A percentile compares a stretch with the other conserved stretches of the same genome.
Evolutionary conservation across 495 filamentous ascomycete genomes (phyloP).

Genomic region (Gamarada debralockiae): DNA sequence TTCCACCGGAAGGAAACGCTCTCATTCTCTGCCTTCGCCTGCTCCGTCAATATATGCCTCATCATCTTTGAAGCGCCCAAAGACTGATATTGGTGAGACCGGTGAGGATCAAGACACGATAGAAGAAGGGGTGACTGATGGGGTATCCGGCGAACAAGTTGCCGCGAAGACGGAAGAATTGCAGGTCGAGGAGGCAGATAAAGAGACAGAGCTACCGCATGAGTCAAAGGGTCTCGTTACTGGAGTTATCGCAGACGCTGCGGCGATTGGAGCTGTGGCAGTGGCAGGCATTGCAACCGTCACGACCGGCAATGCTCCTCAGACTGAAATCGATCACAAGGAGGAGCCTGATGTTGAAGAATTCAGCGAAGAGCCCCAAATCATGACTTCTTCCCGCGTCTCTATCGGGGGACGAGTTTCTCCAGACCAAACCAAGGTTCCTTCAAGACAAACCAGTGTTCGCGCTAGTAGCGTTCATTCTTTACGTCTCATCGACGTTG

Average conservation of each 20-base stretch:
- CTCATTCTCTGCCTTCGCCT: conserved; percentile 49
- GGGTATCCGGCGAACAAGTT: neutral
- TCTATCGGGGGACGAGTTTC: conserved; percentile 41
- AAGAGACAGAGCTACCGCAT: neutral
- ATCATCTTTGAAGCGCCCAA: conserved; percentile 9
- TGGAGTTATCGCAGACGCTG: conserved; percentile 15
- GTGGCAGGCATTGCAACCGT: conserved; percentile 13
- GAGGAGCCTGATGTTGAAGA: conserved; percentile 34
- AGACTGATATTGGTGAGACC: neutral
- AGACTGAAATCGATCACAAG: conserved; percentile 25
- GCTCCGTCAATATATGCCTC: conserved; percentile 22
- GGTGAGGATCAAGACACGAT: neutral
- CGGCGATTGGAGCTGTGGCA: conserved; percentile 15
- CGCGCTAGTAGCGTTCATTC: conserved; percentile 49
- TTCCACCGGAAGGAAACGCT: conserved; percentile 42
- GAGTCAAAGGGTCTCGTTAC: conserved; percentile 12
- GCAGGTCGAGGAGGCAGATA: neutral
- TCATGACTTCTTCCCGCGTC: conserved; percentile 50
- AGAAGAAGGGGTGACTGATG: too few species aligned
- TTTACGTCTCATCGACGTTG: conserved; percentile 49
- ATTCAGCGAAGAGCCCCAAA: conserved; percentile 46
- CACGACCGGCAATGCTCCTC: conserved; percentile 19
- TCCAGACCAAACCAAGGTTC: conserved; percentile 14
- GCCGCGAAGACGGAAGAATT: neutral
- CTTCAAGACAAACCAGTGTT: conserved; percentile 20